Evolutionary conservation across 2,329 filamentous ascomycete species (phyloP), one percentile per base, ranked within the genome.

Genomic region (Paraphaeosphaeria sporulosa): DNA sequence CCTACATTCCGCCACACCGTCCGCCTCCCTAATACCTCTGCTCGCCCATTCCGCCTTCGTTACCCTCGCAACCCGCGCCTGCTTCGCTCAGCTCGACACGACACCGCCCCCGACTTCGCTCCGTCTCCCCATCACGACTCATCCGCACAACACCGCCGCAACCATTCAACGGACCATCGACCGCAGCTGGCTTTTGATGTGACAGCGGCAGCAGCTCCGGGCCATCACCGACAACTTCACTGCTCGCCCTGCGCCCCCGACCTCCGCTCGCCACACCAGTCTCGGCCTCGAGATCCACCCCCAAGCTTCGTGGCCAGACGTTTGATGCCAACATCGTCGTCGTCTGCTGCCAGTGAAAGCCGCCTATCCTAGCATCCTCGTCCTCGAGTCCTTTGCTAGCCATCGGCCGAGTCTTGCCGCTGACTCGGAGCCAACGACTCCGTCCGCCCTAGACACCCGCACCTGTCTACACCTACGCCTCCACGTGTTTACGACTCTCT

Each of bases 401-500:
- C 59, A 60, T 54, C 64, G 63, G 10, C 30, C 64, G 73, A 74
- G 74, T 67, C 73, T 70, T 72, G 67, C 70, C 67, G 67, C 69
- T 77, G 75, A 77, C 73, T 77, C 75, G 64, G 60, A 64, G 58
- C 66, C 69, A 63, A 65, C 68, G 55, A 70, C 65, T 69, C 64
- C 69, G 63, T 69, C 65, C 69, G 63, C 64, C 67, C 64, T 66
- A 70, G 69, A 68, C 67, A 58, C 65, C 64, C 61, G 32, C 59
- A 60, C 53, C 68, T 67, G 70, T 70, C 71, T 69, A 61, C 69
- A 52, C 61, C 71, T 65, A 73, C 71, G 67, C 57, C 57, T 73
- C 65, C 69, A 78, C 76, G 75, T 71, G 67, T 32, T 76, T 73
- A 78, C 76, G 76, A 79, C 58, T 74, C 67, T 70, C 70, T 71